Evolutionary conservation across 2,329 filamentous ascomycete genomes (phyloP).

Genomic region (Macrophomina phaseolina): DNA sequence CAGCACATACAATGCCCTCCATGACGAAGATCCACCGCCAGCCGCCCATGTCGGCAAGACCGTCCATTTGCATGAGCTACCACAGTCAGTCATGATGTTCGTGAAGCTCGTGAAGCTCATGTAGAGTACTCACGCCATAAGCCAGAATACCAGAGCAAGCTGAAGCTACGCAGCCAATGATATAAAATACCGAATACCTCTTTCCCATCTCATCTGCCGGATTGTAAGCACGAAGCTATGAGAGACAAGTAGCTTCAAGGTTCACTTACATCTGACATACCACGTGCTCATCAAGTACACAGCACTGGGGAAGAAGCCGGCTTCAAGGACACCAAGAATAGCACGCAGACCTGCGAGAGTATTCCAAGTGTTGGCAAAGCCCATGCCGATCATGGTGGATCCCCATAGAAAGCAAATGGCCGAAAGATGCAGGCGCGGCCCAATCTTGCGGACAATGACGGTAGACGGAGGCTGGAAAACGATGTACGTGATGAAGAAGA

Average conservation of each 20-base stretch:
- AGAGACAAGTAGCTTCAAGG: not conserved
- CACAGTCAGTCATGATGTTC: constrained; percentile 32
- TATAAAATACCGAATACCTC: constrained; percentile 71
- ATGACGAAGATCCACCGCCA: constrained; percentile 57
- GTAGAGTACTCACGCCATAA: constrained; percentile 55
- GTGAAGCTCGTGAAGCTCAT: constrained; percentile 37
- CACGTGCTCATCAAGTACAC: constrained; percentile 53
- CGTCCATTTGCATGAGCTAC: constrained; percentile 65
- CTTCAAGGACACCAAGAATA: constrained; percentile 43
- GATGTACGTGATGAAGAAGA: constrained; percentile 53
- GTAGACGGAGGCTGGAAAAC: constrained; percentile 50
- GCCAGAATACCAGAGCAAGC: constrained; percentile 73
- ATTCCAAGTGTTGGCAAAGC: constrained; percentile 45
- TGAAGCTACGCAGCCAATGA: constrained; percentile 69
- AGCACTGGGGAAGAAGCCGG: constrained; percentile 49
- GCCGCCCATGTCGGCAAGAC: constrained; percentile 54
- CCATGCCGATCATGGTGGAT: constrained; percentile 52
- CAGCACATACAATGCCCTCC: constrained; percentile 38
- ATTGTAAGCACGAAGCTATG: not conserved
- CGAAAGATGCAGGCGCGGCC: constrained; percentile 45
- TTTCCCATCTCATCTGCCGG: constrained; percentile 66
- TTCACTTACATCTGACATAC: constrained; percentile 51
- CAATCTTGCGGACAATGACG: constrained; percentile 48
- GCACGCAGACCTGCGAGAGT: constrained; percentile 45
- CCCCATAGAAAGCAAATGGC: constrained; percentile 48